These are phyloP conservation scores for Kluyveromyces starmeri DNA, from an alignment of 805 yeast species.

Conservation along the genomic window DNA sequence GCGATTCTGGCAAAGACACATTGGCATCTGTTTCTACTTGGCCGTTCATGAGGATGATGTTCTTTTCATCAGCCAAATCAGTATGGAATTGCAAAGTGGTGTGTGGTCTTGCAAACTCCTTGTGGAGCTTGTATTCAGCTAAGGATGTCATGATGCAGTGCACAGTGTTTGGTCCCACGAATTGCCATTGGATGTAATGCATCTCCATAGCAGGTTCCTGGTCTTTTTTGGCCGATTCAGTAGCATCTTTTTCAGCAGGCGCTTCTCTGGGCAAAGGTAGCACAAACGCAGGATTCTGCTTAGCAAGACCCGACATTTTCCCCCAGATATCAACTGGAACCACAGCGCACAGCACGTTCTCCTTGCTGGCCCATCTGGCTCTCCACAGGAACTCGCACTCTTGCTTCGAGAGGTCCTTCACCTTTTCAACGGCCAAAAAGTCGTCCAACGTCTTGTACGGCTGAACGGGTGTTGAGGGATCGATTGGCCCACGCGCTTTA, in stretches of 20 bases:
- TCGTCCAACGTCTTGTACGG: conserved; percentile 70
- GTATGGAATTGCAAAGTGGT: conserved; percentile 83
- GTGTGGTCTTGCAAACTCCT: conserved; percentile 91
- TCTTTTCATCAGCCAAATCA: conserved; percentile 54
- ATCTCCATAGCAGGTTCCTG: conserved; percentile 52
- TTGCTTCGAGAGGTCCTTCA: conserved; percentile 42
- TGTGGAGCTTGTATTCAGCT: conserved; percentile 84
- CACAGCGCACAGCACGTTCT: conserved; percentile 55
- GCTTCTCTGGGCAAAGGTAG: conserved; percentile 70
- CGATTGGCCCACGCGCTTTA: conserved; percentile 20
- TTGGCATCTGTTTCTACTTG: conserved; percentile 63
- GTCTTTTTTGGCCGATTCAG: conserved; percentile 33
- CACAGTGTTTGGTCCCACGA: conserved; percentile 72
- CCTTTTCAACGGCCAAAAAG: conserved; percentile 61
- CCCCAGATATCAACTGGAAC: conserved; percentile 51
- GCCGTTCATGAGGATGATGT: conserved; percentile 78
- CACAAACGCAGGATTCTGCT: conserved; percentile 73
- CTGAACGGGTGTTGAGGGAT: conserved; percentile 34
- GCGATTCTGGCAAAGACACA: conserved; percentile 66
- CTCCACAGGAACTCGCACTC: conserved; percentile 84
- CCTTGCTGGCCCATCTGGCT: conserved; percentile 63
- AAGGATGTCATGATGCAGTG: conserved; percentile 88
- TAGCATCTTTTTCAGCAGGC: conserved; percentile 30
- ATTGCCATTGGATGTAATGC: conserved; percentile 91
- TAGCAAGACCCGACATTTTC: conserved; percentile 56